Percentiles rank a stretch among this genome's conserved stretches.
phyloP scores from a whole-genome alignment of 2,329 filamentous ascomycete genomes.

The Penicillium sp. region DNA sequence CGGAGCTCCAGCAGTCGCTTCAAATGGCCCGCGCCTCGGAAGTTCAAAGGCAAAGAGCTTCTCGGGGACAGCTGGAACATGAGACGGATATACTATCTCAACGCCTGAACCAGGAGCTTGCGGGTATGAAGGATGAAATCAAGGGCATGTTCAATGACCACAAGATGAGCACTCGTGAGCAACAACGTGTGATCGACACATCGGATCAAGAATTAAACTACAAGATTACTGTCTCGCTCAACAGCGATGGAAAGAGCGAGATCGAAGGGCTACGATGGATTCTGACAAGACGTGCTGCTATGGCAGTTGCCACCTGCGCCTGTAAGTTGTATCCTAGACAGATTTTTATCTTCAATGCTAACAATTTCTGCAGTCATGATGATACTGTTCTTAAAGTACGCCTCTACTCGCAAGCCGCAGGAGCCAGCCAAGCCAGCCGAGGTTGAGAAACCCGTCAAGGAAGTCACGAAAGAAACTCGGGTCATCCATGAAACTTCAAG shows the following conservation, averaged over 20 bases:
- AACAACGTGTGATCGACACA: slow-evolving; percentile 81
- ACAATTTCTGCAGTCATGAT: slow-evolving; percentile 44
- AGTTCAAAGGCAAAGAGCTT: slow-evolving; percentile 78
- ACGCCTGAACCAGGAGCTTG: slow-evolving; percentile 77
- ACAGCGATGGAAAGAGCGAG: slow-evolving; percentile 86
- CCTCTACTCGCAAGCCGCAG: slow-evolving; percentile 40
- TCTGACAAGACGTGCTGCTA: slow-evolving; percentile 63
- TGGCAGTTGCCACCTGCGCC: slow-evolving; percentile 56
- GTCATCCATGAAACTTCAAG: slow-evolving; percentile 16
- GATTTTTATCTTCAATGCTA: slow-evolving; percentile 2
- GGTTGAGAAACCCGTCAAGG: slow-evolving; percentile 31
- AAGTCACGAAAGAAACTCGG: slow-evolving; percentile 28
- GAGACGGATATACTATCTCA: slow-evolving; percentile 93
- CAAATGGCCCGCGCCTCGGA: slow-evolving; percentile 73
- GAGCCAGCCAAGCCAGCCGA: slow-evolving; percentile 34
- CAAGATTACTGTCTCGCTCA: slow-evolving; percentile 87
- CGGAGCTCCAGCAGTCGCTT: slow-evolving; percentile 85
- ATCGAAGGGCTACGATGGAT: slow-evolving; percentile 93
- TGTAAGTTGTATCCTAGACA: slow-evolving; percentile 33
- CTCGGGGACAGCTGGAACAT: slow-evolving; percentile 83
- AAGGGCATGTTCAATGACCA: slow-evolving; percentile 95
- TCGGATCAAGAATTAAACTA: slow-evolving; percentile 94
- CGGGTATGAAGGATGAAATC: slow-evolving; percentile 82
- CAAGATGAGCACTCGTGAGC: slow-evolving; percentile 85
- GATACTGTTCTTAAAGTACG: slow-evolving; percentile 48